A percentile compares a stretch with the other conserved stretches of the same genome.
These are phyloP conservation scores for Trypanosoma lewisi DNA, from an alignment of 208 protist species.

Conservation along the genomic window DNA sequence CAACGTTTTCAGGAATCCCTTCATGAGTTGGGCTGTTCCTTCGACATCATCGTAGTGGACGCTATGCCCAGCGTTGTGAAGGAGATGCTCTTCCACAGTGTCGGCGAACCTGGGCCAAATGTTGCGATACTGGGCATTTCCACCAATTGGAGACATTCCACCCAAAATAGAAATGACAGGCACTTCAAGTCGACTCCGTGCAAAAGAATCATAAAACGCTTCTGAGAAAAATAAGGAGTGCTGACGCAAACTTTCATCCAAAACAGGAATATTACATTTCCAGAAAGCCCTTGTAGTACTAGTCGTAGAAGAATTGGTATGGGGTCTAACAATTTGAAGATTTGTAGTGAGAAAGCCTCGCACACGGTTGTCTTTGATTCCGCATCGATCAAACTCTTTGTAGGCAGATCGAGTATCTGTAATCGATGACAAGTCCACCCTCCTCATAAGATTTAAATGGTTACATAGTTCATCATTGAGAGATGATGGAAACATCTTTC, in stretches of 20 bases:
- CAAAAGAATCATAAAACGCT: background rate
- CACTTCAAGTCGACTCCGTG: conserved; percentile 6
- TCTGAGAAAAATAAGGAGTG: conserved; percentile 43
- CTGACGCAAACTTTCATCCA: conserved; percentile 34
- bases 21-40: conserved; percentile 26
- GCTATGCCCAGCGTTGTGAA: conserved; percentile 48
- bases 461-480: conserved; percentile 32
- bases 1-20: conserved; percentile 28
- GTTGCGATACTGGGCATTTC: conserved; percentile 10
- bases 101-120: conserved; percentile 34
- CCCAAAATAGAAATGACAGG: conserved; percentile 59
- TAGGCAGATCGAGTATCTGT: conserved; percentile 40
- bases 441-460: conserved; percentile 43
- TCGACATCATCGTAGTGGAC: conserved; percentile 56
- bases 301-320: background rate
- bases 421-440: conserved; percentile 35
- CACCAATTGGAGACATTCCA: conserved; percentile 43
- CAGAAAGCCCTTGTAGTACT: conserved; percentile 14
- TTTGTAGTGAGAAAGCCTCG: conserved; percentile 56
- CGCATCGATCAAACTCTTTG: conserved; percentile 52
- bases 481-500: conserved; percentile 17
- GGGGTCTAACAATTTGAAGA: conserved; percentile 28
- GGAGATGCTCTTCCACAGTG: conserved; percentile 38
- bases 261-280: conserved; percentile 53
- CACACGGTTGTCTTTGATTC: conserved; percentile 37